Conservation (phyloP, 2,329 filamentous ascomycete genomes). For the Coleophoma crateriformis region DNA sequence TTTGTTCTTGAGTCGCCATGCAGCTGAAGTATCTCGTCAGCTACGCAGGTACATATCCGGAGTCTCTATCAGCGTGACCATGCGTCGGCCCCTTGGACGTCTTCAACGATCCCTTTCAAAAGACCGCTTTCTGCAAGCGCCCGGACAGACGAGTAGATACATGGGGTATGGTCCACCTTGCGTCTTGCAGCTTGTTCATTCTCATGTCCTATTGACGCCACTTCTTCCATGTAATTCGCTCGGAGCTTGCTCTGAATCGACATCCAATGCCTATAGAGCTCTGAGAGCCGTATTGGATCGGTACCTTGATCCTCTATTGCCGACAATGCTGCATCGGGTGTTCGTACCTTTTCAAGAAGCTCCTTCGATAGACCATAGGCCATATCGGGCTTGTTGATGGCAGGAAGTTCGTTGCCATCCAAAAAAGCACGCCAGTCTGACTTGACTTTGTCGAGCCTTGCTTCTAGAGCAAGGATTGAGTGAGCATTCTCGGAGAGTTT, state of each 20-base stretch:
- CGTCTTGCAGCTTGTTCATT: conserved; percentile 47
- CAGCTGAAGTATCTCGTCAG: too few species aligned
- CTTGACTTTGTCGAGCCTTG: conserved; percentile 30
- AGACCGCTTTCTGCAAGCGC: conserved; percentile 62
- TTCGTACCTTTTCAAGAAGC: conserved; percentile 7
- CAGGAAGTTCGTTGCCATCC: background rate
- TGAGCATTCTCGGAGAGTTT: conserved; percentile 37
- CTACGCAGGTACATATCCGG: too few species aligned
- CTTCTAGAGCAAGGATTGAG: conserved; percentile 32
- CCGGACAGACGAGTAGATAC: conserved; percentile 64
- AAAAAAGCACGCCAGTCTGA: conserved; percentile 37
- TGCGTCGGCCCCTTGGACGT: background rate
- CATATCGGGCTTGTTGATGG: conserved; percentile 5
- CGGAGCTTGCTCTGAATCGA: conserved; percentile 36
- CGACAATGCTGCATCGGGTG: conserved; percentile 1
- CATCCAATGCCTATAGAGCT: conserved; percentile 33
- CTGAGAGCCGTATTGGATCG: conserved; percentile 23
- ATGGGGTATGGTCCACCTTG: conserved; percentile 63
- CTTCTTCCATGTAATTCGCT: conserved; percentile 42
- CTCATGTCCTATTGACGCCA: conserved; percentile 38
- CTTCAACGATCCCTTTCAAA: conserved; percentile 38
- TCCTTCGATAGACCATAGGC: conserved; percentile 13
- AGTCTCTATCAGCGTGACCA: too few species aligned
- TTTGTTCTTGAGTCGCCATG: too few species aligned
- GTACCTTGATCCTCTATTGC: conserved; percentile 7